phyloP scores from a whole-genome alignment of 2,329 filamentous ascomycete species.

The Periconia digitata region DNA sequence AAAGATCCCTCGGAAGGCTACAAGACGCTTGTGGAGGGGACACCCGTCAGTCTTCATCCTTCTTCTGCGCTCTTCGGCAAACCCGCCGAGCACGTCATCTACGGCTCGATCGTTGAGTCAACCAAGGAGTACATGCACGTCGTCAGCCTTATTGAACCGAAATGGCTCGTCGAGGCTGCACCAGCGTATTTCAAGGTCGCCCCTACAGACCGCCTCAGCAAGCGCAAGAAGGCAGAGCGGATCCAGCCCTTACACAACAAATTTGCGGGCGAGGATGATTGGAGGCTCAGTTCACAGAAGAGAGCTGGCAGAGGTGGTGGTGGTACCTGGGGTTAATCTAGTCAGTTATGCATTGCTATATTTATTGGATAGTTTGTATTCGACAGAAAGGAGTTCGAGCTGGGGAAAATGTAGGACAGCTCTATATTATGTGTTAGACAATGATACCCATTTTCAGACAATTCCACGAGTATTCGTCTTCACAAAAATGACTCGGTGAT shows the following conservation, averaged over 20 bases:
- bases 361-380: no score
- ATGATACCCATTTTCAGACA: no score
- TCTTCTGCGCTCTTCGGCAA: slow-evolving; percentile 92
- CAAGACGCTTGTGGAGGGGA: slow-evolving; percentile 94
- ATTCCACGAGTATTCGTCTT: no score
- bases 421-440: no score
- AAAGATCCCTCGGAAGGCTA: slow-evolving; percentile 97
- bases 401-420: no score
- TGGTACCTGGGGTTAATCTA: slow-evolving; percentile 82
- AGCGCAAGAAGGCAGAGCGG: slow-evolving; percentile 89
- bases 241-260: slow-evolving; percentile 96
- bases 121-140: slow-evolving; percentile 98
- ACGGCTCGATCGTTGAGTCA: slow-evolving; percentile 86
- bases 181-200: slow-evolving; percentile 99
- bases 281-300: slow-evolving; percentile 86
- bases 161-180: slow-evolving; percentile 91
- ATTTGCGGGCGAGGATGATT: slow-evolving; percentile 90
- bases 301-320: slow-evolving; percentile 83
- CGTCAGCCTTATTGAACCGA: slow-evolving; percentile 90
- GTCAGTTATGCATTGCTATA: no score
- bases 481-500: no score
- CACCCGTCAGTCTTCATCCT: slow-evolving; percentile 92
- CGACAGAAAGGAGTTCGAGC: no score
- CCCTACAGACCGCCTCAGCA: slow-evolving; percentile 80
- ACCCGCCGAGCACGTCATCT: slow-evolving; percentile 94